Evolutionary conservation across 345 rosid genomes (phyloP).

Genomic region (Corchorus olitorius): DNA sequence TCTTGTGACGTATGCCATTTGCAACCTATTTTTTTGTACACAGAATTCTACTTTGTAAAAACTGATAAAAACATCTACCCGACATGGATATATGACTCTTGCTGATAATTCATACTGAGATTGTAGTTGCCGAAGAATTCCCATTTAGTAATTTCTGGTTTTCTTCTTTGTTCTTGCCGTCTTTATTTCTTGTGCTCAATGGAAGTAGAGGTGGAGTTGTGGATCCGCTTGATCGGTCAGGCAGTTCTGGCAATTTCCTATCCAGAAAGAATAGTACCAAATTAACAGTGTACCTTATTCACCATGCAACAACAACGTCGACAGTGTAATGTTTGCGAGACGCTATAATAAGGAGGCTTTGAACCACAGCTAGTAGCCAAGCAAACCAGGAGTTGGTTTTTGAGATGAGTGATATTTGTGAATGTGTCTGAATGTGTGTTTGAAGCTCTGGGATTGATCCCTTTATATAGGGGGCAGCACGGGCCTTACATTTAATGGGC

Average conservation of each 20-base stretch:
- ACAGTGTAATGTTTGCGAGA: constrained; percentile 88
- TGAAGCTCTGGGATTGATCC: too few species aligned
- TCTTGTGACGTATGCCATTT: background rate
- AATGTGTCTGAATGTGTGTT: too few species aligned
- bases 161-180: constrained; percentile 63
- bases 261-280: constrained; percentile 62
- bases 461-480: too few species aligned
- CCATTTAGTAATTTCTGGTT: constrained; percentile 59
- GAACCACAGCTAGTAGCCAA: constrained; percentile 70
- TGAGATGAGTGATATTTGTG: too few species aligned
- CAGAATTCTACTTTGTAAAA: constrained; percentile 2
- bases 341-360: constrained; percentile 84
- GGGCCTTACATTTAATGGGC: too few species aligned
- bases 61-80: constrained; percentile 6
- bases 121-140: constrained; percentile 34
- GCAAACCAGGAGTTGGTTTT: too few species aligned
- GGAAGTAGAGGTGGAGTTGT: constrained; percentile 49
- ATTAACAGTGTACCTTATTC: constrained; percentile 38
- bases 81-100: background rate
- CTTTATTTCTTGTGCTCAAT: constrained; percentile 52
- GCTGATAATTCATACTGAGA: constrained; percentile 29
- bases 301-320: constrained; percentile 89
- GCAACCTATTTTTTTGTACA: constrained; percentile 21
- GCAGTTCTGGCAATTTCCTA: constrained; percentile 79
- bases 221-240: constrained; percentile 57